phyloP scores from a whole-genome alignment of 768 basidiomycete species.

The Lactarius indigo region DNA sequence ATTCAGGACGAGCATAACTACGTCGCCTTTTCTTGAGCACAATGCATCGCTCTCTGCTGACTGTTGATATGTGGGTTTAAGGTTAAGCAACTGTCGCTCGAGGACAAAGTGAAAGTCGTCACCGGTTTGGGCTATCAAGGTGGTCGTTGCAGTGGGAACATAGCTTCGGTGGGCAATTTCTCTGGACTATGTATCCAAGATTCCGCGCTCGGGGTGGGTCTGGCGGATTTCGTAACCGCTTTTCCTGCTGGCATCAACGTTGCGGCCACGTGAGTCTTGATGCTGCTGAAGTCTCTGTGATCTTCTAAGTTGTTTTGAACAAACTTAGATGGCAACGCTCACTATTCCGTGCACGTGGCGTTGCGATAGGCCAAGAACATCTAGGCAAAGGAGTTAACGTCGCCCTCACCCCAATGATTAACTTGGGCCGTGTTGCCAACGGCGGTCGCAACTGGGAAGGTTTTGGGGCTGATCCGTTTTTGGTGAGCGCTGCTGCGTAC shows the following conservation, averaged over 20 bases:
- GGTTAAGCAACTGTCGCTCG: constrained; percentile 11
- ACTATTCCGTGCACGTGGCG: no score
- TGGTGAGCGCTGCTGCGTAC: no score
- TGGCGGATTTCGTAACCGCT: constrained; percentile 64
- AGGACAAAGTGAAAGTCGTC: constrained; percentile 26
- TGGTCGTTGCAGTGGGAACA: constrained; percentile 70
- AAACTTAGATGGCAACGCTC: no score
- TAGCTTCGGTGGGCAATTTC: constrained; percentile 49
- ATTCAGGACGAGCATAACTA: no score
- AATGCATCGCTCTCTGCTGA: neutral
- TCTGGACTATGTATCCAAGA: constrained; percentile 78
- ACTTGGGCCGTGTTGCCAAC: no score
- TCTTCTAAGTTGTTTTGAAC: no score
- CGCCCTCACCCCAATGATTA: no score
- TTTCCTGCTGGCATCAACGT: constrained; percentile 83
- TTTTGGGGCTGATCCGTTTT: no score
- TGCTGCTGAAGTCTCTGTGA: no score
- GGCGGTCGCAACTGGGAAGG: no score
- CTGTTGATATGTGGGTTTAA: neutral
- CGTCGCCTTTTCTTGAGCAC: neutral
- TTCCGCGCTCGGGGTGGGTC: constrained; percentile 75
- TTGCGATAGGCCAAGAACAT: no score
- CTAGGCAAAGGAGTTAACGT: no score
- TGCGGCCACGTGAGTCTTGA: constrained; percentile 58
- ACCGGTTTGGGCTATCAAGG: constrained; percentile 44